Percentiles rank a stretch among this genome's conserved stretches.
These are phyloP conservation scores for Tulasnella sp. DNA, from an alignment of 768 basidiomycete species.

Conservation along the genomic window DNA sequence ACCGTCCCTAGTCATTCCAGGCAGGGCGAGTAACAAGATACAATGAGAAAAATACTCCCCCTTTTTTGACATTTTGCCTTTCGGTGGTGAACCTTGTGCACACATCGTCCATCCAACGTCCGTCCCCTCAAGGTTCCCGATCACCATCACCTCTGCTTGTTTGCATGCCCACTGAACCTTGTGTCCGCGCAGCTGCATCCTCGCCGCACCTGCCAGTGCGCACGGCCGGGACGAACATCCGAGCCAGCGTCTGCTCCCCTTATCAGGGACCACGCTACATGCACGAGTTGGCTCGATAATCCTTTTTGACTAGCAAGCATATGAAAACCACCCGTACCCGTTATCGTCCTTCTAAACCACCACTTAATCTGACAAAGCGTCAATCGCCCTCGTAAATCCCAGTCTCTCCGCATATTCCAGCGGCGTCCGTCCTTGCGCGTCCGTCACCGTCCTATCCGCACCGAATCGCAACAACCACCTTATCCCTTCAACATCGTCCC, in stretches of 20 bases:
- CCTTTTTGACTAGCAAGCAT: not conserved
- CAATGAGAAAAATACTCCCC: not conserved
- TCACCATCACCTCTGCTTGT: slow-evolving; percentile 7
- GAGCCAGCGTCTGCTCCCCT: not conserved
- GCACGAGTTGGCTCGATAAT: not conserved
- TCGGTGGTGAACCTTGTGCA: not conserved
- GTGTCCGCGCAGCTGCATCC: not conserved
- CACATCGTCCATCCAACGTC: not conserved
- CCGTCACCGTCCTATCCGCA: slow-evolving; percentile 3
- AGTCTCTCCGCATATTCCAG: slow-evolving; percentile 5
- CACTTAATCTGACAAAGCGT: not conserved
- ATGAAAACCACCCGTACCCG: not conserved
- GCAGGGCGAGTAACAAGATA: too few species aligned
- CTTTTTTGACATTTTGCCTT: slow-evolving; percentile 9
- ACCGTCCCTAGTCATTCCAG: too few species aligned
- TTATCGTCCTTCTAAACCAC: not conserved
- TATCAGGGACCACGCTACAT: slow-evolving; percentile 9
- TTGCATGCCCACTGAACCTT: slow-evolving; percentile 10
- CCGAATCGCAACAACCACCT: slow-evolving; percentile 10
- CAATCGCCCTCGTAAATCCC: not conserved
- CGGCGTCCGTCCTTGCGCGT: not conserved
- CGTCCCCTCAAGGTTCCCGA: slow-evolving; percentile 7
- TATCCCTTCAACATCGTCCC: not conserved
- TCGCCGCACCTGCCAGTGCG: not conserved
- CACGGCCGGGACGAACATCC: not conserved